These are phyloP conservation scores for Nicotiana knightiana DNA, from an alignment of 257 asterid species.

Conservation along the genomic window DNA sequence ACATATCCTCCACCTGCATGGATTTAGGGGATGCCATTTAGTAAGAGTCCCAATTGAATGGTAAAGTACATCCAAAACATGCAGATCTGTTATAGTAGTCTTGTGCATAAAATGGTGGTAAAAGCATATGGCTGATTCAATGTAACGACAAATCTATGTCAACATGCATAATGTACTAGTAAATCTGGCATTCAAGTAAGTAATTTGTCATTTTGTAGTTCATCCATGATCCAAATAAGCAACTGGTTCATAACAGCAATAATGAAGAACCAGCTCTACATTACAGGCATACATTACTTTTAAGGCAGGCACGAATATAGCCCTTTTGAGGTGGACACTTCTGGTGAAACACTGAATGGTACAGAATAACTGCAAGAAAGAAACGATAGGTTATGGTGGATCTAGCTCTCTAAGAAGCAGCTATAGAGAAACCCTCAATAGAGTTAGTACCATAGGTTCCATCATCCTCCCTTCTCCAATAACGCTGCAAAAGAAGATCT, in stretches of 20 bases:
- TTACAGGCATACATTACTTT: slow-evolving; percentile 84
- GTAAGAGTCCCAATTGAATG: background rate
- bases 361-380: slow-evolving; percentile 15
- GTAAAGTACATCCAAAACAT: background rate
- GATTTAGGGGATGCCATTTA: background rate
- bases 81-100: background rate
- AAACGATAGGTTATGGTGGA: slow-evolving; percentile 1
- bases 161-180: background rate
- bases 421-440: slow-evolving; percentile 11
- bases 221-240: background rate
- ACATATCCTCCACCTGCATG: slow-evolving; percentile 92
- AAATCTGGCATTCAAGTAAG: background rate
- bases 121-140: background rate
- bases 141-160: background rate
- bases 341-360: slow-evolving; percentile 72
- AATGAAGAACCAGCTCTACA: background rate
- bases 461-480: slow-evolving; percentile 99
- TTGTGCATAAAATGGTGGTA: background rate
- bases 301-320: slow-evolving; percentile 96
- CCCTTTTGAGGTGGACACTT: slow-evolving; percentile 73
- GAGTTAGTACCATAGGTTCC: slow-evolving; percentile 76
- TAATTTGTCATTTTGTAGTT: background rate
- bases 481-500: slow-evolving; percentile 84
- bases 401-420: slow-evolving; percentile 1
- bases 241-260: background rate